Evolutionary conservation across 306 rosid genomes (phyloP), one percentile per base, ranked within the genome.

Genomic region (Quercus bicolor): DNA sequence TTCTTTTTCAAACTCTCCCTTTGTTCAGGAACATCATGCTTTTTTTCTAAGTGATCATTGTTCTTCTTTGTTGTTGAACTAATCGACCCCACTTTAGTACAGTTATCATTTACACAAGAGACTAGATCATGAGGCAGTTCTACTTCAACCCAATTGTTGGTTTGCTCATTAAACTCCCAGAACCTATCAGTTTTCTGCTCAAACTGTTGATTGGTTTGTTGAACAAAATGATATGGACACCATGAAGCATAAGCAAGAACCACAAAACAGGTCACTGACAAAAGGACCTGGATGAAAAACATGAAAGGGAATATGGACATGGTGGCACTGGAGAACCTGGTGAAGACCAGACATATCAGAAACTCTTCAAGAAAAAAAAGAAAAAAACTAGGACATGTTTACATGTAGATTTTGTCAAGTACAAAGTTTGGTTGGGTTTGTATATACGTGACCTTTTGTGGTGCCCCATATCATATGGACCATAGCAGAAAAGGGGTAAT

Each of bases 151-250:
- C 97, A 94, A 53, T 78, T 86, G 23, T 88, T 86, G 81, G 83
- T 86, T 75, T 87, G 62, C 83, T 94, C 97, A 59, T 83, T 85
- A 77, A 90, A 94, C 80, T 85, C 86, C 97, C 97, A 92, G 76
- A 94, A 92, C 81, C 88, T 88, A 43, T 92, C 92, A 4, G 93
- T 86, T 86, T 89, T 94, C 83, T 82, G 93, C 91, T 89, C 92
- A 78, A 92, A 92, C 28, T 75, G 61, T 61, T 83, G 65, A 72
- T 78, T 73, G 68, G 73, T 68, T 82, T 80, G 86, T 33, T 80
- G 85, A 23, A 91, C 72, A 79, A 65, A 70, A 26, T 88, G 90
- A 70, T 88, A 74, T 15, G 91, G 90, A 82, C 84, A 94, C 52
- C 89, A 86, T 52, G 94, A 84, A 69, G 87, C 70, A 72, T 89